Evolutionary conservation across 1,284 basidiomycete genomes (phyloP).

Genomic region (Ustilago xerochloae): DNA sequence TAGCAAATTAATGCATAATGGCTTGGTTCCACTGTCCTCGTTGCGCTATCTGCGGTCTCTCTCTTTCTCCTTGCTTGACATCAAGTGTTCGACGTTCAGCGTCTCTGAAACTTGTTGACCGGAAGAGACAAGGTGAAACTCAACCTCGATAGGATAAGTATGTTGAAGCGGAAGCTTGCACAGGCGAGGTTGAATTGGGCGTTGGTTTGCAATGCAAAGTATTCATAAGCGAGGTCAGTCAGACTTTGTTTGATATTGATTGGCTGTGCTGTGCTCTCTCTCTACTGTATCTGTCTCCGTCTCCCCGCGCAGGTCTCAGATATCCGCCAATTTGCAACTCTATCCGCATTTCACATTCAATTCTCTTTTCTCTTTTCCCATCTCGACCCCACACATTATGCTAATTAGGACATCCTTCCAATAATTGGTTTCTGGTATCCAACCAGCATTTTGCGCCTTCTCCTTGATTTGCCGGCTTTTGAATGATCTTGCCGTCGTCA

Average conservation of each 20-base stretch:
- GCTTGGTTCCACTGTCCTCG: too few species aligned
- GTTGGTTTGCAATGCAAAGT: conserved; percentile 26
- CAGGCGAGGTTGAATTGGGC: conserved; percentile 20
- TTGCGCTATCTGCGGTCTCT: too few species aligned
- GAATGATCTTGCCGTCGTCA: too few species aligned
- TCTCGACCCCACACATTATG: background rate
- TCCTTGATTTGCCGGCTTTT: too few species aligned
- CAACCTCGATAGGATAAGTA: too few species aligned
- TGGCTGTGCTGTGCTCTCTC: background rate
- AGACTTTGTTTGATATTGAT: background rate
- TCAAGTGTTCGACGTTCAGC: too few species aligned
- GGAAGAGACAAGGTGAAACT: background rate
- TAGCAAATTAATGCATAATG: too few species aligned
- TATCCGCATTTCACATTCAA: conserved; percentile 13
- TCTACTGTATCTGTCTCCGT: background rate
- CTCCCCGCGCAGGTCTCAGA: background rate
- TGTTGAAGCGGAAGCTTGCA: too few species aligned
- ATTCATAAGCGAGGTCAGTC: conserved; percentile 11
- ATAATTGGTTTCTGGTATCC: too few species aligned
- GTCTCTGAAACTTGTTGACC: too few species aligned
- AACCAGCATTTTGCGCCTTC: too few species aligned
- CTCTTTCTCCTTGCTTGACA: too few species aligned
- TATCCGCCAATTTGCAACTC: background rate
- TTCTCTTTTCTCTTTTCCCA: background rate
- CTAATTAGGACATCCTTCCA: background rate